Conservation (phyloP, 2,329 filamentous ascomycete species). For the Colletotrichum phormii region DNA sequence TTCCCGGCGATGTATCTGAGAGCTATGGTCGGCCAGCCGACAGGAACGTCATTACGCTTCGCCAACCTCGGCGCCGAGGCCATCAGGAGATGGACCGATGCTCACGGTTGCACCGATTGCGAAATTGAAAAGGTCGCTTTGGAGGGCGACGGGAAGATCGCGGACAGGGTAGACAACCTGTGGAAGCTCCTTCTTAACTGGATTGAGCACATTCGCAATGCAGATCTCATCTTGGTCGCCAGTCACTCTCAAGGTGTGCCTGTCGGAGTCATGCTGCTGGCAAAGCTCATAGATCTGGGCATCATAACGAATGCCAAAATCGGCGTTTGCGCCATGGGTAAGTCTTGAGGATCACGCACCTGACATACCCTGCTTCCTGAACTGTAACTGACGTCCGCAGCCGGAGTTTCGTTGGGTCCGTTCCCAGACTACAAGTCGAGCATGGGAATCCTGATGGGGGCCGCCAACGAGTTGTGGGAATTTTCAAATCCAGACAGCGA, state of each 20-base stretch:
- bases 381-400: constrained; percentile 48
- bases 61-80: constrained; percentile 87
- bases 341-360: constrained; percentile 36
- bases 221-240: constrained; percentile 91
- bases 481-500: constrained; percentile 86
- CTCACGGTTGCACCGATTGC: constrained; percentile 76
- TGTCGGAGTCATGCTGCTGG: constrained; percentile 90
- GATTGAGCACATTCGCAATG: constrained; percentile 88
- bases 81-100: constrained; percentile 84
- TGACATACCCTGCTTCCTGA: not conserved
- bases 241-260: constrained; percentile 97
- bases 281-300: constrained; percentile 91
- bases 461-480: constrained; percentile 94
- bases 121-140: constrained; percentile 95
- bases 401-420: constrained; percentile 92
- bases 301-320: constrained; percentile 82
- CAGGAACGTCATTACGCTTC: constrained; percentile 93
- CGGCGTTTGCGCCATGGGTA: constrained; percentile 83
- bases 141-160: constrained; percentile 93
- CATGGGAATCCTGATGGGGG: constrained; percentile 86
- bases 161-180: constrained; percentile 87
- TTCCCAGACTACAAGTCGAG: constrained; percentile 93
- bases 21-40: constrained; percentile 93
- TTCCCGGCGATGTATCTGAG: constrained; percentile 90
- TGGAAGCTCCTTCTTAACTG: constrained; percentile 97